Percentiles rank a stretch among this genome's conserved stretches.
Evolutionary conservation across 1,284 basidiomycete genomes (phyloP).

Genomic region (Cystobasidium sp.): DNA sequence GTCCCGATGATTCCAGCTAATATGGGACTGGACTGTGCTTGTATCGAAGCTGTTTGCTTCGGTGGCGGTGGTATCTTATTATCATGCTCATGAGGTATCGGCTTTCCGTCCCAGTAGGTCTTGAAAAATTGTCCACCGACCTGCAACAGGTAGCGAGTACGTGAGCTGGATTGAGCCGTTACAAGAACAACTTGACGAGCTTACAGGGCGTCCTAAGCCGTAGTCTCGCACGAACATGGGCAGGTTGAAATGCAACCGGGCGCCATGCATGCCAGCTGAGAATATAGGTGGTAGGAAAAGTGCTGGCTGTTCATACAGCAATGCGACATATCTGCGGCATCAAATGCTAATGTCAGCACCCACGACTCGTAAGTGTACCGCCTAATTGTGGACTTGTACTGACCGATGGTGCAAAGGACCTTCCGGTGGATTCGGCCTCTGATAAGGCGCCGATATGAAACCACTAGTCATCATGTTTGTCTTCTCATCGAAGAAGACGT

Average conservation of each 20-base stretch:
- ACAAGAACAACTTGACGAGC: background rate
- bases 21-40: conserved; percentile 27
- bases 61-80: conserved; percentile 3
- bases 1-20: conserved; percentile 30
- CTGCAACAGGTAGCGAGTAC: background rate
- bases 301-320: conserved; percentile 36
- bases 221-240: conserved; percentile 36
- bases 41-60: conserved; percentile 21
- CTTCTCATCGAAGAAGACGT: conserved; percentile 36
- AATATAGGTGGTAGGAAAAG: conserved; percentile 41
- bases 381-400: background rate
- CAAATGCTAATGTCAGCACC: background rate
- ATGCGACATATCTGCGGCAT: conserved; percentile 28
- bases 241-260: conserved; percentile 42
- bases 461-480: conserved; percentile 24
- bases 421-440: conserved; percentile 39
- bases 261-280: conserved; percentile 14
- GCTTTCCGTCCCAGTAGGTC: conserved; percentile 22
- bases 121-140: conserved; percentile 40
- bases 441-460: conserved; percentile 32
- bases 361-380: background rate
- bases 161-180: background rate
- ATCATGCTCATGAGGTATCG: conserved; percentile 1
- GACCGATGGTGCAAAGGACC: conserved; percentile 36
- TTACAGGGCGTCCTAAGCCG: conserved; percentile 23